phyloP scores from a whole-genome alignment of 306 rosid genomes.

The Begonia loranthoides region DNA sequence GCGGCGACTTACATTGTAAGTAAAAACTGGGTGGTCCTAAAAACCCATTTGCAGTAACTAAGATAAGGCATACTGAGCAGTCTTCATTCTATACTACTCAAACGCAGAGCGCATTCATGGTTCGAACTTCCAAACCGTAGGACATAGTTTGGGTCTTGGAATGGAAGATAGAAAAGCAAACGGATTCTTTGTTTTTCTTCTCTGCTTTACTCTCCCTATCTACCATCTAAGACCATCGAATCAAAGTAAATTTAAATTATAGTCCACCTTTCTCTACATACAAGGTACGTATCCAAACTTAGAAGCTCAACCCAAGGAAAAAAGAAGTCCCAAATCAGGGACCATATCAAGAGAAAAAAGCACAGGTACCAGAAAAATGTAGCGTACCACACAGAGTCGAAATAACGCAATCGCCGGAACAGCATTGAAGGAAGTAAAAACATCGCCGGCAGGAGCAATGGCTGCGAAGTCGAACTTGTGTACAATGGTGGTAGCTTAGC shows the following conservation, averaged over 20 bases:
- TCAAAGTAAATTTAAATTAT: no score
- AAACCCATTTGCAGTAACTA: slow-evolving; percentile 20
- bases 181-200: not conserved
- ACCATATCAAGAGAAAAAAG: no score
- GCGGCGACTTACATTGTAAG: slow-evolving; percentile 9
- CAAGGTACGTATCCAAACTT: slow-evolving; percentile 1
- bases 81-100: slow-evolving; percentile 20
- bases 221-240: not conserved
- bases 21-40: slow-evolving; percentile 43
- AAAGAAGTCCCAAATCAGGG: no score
- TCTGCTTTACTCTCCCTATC: slow-evolving; percentile 1
- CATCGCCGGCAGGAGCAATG: slow-evolving; percentile 17
- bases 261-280: not conserved
- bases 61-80: slow-evolving; percentile 40
- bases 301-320: not conserved
- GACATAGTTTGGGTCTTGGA: slow-evolving; percentile 14
- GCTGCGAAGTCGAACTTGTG: slow-evolving; percentile 42
- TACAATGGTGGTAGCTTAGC: not conserved
- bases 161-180: slow-evolving; percentile 4
- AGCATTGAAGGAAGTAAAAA: slow-evolving; percentile 10
- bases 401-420: not conserved
- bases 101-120: slow-evolving; percentile 13
- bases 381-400: no score
- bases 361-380: no score
- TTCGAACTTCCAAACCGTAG: slow-evolving; percentile 16